Conservation (phyloP, 202 grass and related monocot genomes). For the Cymbopogon flexuosus region DNA sequence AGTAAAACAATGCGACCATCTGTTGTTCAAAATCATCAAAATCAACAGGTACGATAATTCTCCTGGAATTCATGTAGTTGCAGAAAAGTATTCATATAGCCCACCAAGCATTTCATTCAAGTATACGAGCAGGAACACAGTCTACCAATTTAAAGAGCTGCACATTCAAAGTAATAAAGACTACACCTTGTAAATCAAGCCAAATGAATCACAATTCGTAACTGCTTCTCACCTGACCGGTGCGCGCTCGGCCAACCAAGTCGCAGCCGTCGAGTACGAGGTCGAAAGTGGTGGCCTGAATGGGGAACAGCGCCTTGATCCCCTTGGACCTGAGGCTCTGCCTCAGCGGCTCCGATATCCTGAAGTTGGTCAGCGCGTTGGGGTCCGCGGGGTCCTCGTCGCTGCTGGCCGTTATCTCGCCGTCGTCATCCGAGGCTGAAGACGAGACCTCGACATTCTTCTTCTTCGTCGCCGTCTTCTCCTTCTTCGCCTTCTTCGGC, state of each 20-base stretch:
- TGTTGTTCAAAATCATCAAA: neutral
- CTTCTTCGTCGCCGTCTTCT: constrained; percentile 42
- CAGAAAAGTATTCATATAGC: neutral
- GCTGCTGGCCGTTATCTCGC: constrained; percentile 49
- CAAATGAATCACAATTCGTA: neutral
- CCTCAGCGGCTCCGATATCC: constrained; percentile 64
- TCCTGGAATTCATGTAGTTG: neutral
- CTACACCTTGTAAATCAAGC: neutral
- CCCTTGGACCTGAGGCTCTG: constrained; percentile 72
- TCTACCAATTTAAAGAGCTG: neutral
- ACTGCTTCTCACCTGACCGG: constrained; percentile 62
- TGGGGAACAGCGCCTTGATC: constrained; percentile 81
- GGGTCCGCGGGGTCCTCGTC: constrained; percentile 58
- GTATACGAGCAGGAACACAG: neutral
- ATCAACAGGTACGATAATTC: neutral
- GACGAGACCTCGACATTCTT: neutral
- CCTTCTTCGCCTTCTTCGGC: constrained; percentile 46
- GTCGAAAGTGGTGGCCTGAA: constrained; percentile 92
- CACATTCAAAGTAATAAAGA: neutral
- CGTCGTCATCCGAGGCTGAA: constrained; percentile 35
- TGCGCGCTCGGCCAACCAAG: constrained; percentile 83
- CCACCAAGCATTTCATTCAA: neutral
- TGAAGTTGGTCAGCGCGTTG: constrained; percentile 66
- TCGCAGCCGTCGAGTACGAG: constrained; percentile 78
- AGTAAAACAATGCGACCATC: neutral